Evolutionary conservation across 164 flowering plant species (phyloP), one percentile per base, ranked within the genome.

Genomic region (Nymphaea thermarum): DNA sequence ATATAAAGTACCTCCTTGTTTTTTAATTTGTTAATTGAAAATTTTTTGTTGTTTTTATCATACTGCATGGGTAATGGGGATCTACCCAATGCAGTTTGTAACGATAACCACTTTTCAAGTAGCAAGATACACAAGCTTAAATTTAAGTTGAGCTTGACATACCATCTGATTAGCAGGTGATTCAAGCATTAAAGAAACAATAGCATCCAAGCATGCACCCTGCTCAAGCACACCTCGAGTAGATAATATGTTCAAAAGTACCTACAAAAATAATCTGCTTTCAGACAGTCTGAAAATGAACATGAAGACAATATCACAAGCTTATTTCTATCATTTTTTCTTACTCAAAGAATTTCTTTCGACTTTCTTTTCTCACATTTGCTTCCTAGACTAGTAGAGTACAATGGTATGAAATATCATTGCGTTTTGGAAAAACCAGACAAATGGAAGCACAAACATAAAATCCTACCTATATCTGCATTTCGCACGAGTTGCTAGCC

Each of bases 131-230:
- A 51, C 57, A 51, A 15, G 57, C 8, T 51, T 10, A 51, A 51
- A 51, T 51, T 8, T 4, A 42, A 60, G 47, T 42, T 57, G 44
- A 16, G 59, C 60, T 65, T 63, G 42, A 12, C 71, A 63, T 83
- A 91, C 99, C 92, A 79, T 77, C 80, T 87, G 98, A 84, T 90
- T 91, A 67, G 84, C 70, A 17, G 96, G 82, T 25, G 99, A 94
- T 80, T 92, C 96, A 74, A 91, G 72, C 94, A 94, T 82, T 64
- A 94, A 68, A 53, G 99, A 77, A 65, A 92, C 81, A 15, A 94
- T 74, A 71, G 98, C 99, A 82, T 94, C 99, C 68, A 94, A 80
- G 78, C 98, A 88, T 47, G 94, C 90, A 44, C 89, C 91, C 80
- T 82, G 90, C 78, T 82, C 96, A 60, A 84, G 81, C 4, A 75